Conservation (phyloP, 495 filamentous ascomycete genomes). For the Talaromyces liani region DNA sequence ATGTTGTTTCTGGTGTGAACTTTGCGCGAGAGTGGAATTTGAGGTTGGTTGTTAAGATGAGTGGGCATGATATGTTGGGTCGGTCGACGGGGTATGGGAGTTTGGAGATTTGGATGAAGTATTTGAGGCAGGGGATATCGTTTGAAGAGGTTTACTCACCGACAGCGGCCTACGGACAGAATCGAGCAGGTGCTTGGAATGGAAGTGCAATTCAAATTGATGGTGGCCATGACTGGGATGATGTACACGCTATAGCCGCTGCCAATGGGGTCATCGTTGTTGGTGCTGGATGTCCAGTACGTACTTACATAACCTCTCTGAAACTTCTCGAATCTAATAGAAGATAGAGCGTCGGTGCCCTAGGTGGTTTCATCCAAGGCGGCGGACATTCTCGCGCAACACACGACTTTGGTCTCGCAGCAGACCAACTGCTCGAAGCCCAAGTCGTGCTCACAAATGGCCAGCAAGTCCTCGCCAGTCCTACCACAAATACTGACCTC, state of each 20-base stretch:
- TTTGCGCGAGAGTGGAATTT: too few relatives aligned
- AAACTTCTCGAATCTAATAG: not conserved
- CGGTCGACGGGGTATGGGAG: too few relatives aligned
- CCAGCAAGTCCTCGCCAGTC: not conserved
- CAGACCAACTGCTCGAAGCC: constrained; percentile 15
- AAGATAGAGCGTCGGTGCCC: constrained; percentile 12
- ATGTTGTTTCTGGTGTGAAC: too few relatives aligned
- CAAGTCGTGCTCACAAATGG: constrained; percentile 36
- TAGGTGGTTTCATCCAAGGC: constrained; percentile 14
- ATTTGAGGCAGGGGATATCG: too few relatives aligned
- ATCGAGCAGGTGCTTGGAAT: too few relatives aligned
- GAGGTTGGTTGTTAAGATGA: too few relatives aligned
- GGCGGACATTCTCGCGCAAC: constrained; percentile 10
- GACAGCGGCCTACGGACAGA: too few relatives aligned
- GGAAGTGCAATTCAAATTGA: not conserved
- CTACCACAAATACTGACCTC: constrained; percentile 40
- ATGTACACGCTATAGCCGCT: constrained; percentile 14
- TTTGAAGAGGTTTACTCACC: too few relatives aligned
- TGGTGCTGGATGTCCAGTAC: constrained; percentile 16
- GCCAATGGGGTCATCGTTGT: constrained; percentile 15
- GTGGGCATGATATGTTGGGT: too few relatives aligned
- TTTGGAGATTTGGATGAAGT: too few relatives aligned
- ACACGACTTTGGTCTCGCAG: constrained; percentile 8
- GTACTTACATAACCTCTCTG: not conserved
- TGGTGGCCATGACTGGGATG: constrained; percentile 18